These are phyloP conservation scores for Chamaecyparis obtusa DNA, from an alignment of 75 land plant genomes.

Conservation along the genomic window DNA sequence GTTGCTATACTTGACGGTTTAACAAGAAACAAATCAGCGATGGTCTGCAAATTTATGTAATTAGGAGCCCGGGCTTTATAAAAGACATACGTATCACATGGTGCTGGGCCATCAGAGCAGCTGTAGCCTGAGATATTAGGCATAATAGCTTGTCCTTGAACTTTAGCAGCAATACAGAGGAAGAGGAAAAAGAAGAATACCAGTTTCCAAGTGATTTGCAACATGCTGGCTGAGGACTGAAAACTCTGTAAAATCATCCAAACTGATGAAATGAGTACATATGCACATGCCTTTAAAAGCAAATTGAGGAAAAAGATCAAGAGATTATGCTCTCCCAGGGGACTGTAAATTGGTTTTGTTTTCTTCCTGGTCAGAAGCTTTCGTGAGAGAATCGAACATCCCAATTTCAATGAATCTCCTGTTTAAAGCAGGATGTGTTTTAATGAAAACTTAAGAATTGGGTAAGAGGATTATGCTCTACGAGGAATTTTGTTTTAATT, in stretches of 20 bases:
- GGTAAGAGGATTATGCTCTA: too few species aligned
- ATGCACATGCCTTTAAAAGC: too few species aligned
- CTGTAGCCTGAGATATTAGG: constrained; percentile 4
- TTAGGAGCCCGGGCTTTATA: constrained; percentile 30
- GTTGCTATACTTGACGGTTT: constrained; percentile 15
- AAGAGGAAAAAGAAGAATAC: background rate
- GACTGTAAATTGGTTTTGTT: too few species aligned
- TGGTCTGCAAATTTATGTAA: constrained; percentile 15
- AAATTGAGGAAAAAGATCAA: too few species aligned
- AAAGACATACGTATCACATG: constrained; percentile 31
- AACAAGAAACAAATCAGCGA: constrained; percentile 43
- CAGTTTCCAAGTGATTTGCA: background rate
- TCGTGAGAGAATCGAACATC: too few species aligned
- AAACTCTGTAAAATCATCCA: background rate
- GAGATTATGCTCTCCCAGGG: too few species aligned
- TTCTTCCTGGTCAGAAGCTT: too few species aligned
- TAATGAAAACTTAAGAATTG: too few species aligned
- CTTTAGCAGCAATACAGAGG: background rate
- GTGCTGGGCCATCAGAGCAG: constrained; percentile 5
- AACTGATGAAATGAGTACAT: background rate
- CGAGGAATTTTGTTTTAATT: too few species aligned
- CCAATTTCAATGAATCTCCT: too few species aligned
- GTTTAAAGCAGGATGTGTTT: too few species aligned
- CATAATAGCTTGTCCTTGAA: background rate
- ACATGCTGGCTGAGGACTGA: background rate